These are phyloP conservation scores for Paecilomyces sp. DNA, from an alignment of 2,329 filamentous ascomycete species.

Conservation along the genomic window DNA sequence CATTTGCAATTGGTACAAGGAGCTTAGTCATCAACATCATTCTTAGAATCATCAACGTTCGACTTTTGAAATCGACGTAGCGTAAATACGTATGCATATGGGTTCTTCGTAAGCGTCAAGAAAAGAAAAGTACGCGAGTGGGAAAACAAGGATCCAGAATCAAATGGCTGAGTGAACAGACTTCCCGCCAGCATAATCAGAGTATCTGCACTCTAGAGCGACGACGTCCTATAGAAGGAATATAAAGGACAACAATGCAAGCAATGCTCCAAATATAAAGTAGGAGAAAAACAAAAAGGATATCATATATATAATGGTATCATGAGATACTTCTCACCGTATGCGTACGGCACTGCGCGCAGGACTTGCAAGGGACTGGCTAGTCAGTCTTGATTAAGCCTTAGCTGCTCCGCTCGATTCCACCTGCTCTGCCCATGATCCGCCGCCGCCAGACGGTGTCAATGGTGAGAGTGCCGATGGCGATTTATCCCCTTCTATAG, in stretches of 20 bases:
- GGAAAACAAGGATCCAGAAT: not conserved
- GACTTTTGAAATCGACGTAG: not conserved
- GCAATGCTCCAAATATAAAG: not conserved
- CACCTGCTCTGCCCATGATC: conserved; percentile 13
- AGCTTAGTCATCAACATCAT: not conserved
- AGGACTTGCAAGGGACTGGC: not conserved
- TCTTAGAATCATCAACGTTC: not conserved
- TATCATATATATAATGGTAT: not conserved
- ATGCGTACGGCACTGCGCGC: not conserved
- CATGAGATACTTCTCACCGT: not conserved
- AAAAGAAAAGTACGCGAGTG: not conserved
- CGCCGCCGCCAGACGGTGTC: conserved; percentile 8
- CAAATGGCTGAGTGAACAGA: not conserved
- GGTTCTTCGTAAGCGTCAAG: not conserved
- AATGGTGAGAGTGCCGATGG: conserved; percentile 4
- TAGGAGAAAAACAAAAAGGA: not conserved
- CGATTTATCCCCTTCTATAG: not conserved
- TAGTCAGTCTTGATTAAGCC: conserved; percentile 1
- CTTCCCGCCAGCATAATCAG: not conserved
- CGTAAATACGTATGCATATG: not conserved
- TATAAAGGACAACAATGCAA: not conserved
- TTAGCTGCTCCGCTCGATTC: conserved; percentile 3
- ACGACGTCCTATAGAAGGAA: not conserved
- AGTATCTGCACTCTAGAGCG: not conserved
- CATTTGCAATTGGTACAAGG: not conserved